phyloP scores from a whole-genome alignment of 2,329 filamentous ascomycete genomes.

The Calonectria pauciramosa region DNA sequence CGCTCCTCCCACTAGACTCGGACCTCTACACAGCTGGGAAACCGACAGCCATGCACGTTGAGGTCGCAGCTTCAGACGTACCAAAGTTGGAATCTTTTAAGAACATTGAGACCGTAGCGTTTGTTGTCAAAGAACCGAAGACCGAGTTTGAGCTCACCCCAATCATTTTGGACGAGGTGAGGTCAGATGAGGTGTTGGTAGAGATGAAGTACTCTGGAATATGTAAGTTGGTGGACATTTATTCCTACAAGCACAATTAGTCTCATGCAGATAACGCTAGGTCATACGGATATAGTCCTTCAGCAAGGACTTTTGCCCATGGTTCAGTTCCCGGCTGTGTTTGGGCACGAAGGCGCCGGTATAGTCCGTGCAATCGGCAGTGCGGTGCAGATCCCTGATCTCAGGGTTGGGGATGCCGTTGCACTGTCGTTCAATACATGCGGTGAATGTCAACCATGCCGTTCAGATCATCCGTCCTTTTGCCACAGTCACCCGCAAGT shows the following conservation, averaged over 20 bases:
- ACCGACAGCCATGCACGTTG: not conserved
- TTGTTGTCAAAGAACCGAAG: constrained; percentile 21
- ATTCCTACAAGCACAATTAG: too few relatives aligned
- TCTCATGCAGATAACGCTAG: not conserved
- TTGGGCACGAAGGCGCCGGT: constrained; percentile 27
- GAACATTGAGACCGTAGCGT: constrained; percentile 21
- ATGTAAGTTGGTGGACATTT: constrained; percentile 13
- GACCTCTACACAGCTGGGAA: not conserved
- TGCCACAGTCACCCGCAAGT: constrained; percentile 27
- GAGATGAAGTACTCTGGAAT: constrained; percentile 33
- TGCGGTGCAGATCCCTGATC: constrained; percentile 18
- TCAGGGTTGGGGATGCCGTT: constrained; percentile 24
- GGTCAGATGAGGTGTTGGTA: constrained; percentile 25
- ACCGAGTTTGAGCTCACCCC: constrained; percentile 20
- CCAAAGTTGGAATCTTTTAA: not conserved
- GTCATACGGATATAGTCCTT: constrained; percentile 24
- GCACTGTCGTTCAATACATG: constrained; percentile 31
- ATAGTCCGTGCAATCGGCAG: constrained; percentile 19
- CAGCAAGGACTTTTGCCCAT: constrained; percentile 22
- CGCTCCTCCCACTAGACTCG: not conserved
- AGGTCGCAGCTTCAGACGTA: not conserved
- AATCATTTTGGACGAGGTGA: constrained; percentile 26
- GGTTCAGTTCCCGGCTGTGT: constrained; percentile 29
- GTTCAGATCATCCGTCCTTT: constrained; percentile 23
- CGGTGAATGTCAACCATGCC: constrained; percentile 28